phyloP scores from a whole-genome alignment of 148 eudicot genomes.

The Silene uniflora region DNA sequence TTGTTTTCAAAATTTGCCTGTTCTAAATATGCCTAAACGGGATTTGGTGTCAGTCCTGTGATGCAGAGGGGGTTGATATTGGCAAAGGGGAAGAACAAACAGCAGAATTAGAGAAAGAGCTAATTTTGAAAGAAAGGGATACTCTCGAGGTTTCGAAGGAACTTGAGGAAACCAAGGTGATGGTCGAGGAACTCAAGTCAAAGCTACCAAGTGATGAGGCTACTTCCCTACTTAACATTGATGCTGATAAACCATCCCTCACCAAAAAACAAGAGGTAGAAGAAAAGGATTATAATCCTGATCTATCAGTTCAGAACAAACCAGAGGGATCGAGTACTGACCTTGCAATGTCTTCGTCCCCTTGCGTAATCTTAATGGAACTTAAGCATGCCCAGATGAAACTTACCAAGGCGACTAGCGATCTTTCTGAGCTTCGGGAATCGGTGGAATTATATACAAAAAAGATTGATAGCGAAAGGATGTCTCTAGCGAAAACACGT shows the following conservation, averaged over 20 bases:
- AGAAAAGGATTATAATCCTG: conserved; percentile 43
- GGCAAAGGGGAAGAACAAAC: conserved; percentile 69
- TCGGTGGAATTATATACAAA: conserved; percentile 70
- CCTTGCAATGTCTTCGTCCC: conserved; percentile 44
- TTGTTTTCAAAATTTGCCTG: too few relatives aligned
- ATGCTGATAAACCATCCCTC: conserved; percentile 7
- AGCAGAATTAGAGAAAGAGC: conserved; percentile 61
- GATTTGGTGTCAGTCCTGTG: conserved; percentile 22
- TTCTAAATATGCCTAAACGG: too few relatives aligned
- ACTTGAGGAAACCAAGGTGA: conserved; percentile 68
- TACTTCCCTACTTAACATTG: conserved; percentile 30
- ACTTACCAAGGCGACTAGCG: conserved; percentile 65
- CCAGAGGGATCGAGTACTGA: conserved; percentile 11
- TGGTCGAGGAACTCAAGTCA: conserved; percentile 67
- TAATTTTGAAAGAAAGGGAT: conserved; percentile 70
- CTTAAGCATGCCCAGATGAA: conserved; percentile 81
- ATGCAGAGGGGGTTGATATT: conserved; percentile 39
- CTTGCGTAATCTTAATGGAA: conserved; percentile 64
- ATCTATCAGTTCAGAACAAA: conserved; percentile 24
- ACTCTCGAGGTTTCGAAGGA: conserved; percentile 78
- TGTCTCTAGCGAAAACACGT: conserved; percentile 72
- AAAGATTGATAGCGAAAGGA: too few relatives aligned
- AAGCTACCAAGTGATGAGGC: conserved; percentile 62
- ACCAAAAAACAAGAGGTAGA: conserved; percentile 28
- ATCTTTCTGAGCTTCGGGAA: conserved; percentile 74